Evolutionary conservation across 2,329 filamentous ascomycete species (phyloP).

Genomic region (Xylariales sp.): DNA sequence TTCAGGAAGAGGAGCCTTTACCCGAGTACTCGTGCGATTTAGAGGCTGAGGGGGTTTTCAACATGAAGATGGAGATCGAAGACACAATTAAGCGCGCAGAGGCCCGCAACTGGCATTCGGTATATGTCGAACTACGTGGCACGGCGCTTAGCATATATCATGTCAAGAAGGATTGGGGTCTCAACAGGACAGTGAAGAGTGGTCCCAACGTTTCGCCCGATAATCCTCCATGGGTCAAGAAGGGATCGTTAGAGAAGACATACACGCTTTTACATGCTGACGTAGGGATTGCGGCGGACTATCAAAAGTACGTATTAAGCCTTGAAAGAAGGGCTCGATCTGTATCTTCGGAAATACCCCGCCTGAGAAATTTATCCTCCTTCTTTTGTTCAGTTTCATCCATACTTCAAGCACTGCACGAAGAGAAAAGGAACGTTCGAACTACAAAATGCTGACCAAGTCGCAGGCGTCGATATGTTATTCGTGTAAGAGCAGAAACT

Average conservation of each 20-base stretch:
- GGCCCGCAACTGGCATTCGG: constrained; percentile 60
- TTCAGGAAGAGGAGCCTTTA: constrained; percentile 36
- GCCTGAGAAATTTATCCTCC: no score
- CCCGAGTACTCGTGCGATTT: constrained; percentile 56
- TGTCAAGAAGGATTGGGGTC: constrained; percentile 53
- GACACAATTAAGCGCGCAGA: constrained; percentile 59
- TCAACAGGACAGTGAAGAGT: constrained; percentile 41
- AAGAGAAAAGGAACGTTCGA: background rate
- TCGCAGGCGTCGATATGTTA: constrained; percentile 55
- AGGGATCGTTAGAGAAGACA: constrained; percentile 55
- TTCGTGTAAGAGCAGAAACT: constrained; percentile 68
- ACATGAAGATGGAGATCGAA: constrained; percentile 62
- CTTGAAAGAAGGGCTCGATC: no score
- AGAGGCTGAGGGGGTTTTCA: constrained; percentile 51
- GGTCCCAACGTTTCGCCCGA: constrained; percentile 45
- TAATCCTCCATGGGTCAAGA: constrained; percentile 46
- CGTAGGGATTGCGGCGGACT: constrained; percentile 69
- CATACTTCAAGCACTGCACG: background rate
- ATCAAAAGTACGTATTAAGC: constrained; percentile 57
- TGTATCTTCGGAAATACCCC: no score
- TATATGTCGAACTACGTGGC: constrained; percentile 61
- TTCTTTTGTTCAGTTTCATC: no score
- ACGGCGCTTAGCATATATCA: constrained; percentile 64
- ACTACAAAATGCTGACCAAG: constrained; percentile 5
- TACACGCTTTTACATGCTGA: constrained; percentile 74